These are phyloP conservation scores for Pleurotus giganteus DNA, from an alignment of 768 basidiomycete species.

Conservation along the genomic window DNA sequence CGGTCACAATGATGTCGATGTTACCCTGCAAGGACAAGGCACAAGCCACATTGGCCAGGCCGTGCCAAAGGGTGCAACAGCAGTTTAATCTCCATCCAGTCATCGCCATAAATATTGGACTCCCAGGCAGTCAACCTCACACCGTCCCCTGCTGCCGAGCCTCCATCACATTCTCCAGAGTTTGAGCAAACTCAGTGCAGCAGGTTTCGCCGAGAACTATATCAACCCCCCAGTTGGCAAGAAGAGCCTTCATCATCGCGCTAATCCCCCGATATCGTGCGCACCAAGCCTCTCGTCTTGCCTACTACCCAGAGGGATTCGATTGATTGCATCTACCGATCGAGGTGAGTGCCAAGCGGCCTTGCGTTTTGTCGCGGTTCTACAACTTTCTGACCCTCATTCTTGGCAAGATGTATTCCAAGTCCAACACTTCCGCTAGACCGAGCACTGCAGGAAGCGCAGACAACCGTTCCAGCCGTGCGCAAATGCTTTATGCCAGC, in stretches of 20 bases:
- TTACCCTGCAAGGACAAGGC: conserved; percentile 1
- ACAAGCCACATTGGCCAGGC: background rate
- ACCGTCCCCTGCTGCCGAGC: no score
- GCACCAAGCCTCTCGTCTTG: no score
- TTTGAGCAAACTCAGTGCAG: no score
- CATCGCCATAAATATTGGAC: no score
- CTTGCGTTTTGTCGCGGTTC: background rate
- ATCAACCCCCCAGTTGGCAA: no score
- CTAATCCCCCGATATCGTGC: no score
- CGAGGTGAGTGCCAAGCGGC: conserved; percentile 1
- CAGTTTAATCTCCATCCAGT: no score
- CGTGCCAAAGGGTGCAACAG: no score
- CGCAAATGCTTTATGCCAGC: conserved; percentile 4
- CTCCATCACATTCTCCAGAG: no score
- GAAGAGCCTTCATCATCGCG: no score
- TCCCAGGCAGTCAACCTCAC: no score
- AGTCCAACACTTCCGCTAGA: background rate
- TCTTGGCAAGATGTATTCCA: conserved; percentile 5
- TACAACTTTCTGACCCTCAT: background rate
- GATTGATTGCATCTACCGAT: conserved; percentile 19
- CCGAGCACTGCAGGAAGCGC: background rate
- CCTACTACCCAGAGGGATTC: background rate
- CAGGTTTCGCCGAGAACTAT: no score
- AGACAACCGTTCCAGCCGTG: background rate
- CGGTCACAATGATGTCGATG: background rate